A percentile compares a stretch with the other conserved stretches of the same genome.
phyloP scores from a whole-genome alignment of 2,329 filamentous ascomycete species.

The Conoideocrella luteorostrata region DNA sequence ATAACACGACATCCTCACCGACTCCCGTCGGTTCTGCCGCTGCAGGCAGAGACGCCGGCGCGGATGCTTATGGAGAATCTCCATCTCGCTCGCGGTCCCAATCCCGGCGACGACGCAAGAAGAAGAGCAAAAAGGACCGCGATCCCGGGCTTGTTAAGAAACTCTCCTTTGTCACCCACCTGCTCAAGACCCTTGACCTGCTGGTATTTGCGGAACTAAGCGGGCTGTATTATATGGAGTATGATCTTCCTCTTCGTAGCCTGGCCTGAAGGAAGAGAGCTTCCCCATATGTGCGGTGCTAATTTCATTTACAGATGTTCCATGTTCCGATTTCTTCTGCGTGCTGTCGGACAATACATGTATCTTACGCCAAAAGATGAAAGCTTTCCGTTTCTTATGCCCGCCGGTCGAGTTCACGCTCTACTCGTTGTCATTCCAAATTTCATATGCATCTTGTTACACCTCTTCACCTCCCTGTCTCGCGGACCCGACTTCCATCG shows the following conservation, averaged over 20 bases:
- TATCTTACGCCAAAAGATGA: slow-evolving; percentile 59
- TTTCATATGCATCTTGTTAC: slow-evolving; percentile 53
- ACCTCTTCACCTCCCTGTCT: slow-evolving; percentile 49
- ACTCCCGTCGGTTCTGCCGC: slow-evolving; percentile 8
- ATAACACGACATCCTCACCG: background rate
- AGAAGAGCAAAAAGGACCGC: slow-evolving; percentile 29
- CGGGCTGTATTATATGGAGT: slow-evolving; percentile 67
- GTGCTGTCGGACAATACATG: slow-evolving; percentile 52
- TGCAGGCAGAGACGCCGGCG: slow-evolving; percentile 4
- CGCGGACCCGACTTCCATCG: slow-evolving; percentile 53
- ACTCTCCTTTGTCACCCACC: slow-evolving; percentile 52
- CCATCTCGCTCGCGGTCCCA: slow-evolving; percentile 17
- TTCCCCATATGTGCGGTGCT: no score
- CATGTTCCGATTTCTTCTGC: slow-evolving; percentile 54
- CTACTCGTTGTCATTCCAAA: slow-evolving; percentile 54
- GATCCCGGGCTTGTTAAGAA: slow-evolving; percentile 47
- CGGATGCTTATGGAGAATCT: slow-evolving; percentile 9
- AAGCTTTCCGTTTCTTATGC: slow-evolving; percentile 46
- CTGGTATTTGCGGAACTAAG: slow-evolving; percentile 59
- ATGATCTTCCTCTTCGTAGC: slow-evolving; percentile 10
- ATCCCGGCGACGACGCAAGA: slow-evolving; percentile 29
- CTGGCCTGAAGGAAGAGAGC: no score
- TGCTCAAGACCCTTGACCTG: slow-evolving; percentile 56
- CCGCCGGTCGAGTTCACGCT: slow-evolving; percentile 51
- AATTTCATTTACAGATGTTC: slow-evolving; percentile 46